Percentiles rank a stretch among this genome's conserved stretches.
Conservation (phyloP, 345 rosid species). For the Brassica cretica region DNA sequence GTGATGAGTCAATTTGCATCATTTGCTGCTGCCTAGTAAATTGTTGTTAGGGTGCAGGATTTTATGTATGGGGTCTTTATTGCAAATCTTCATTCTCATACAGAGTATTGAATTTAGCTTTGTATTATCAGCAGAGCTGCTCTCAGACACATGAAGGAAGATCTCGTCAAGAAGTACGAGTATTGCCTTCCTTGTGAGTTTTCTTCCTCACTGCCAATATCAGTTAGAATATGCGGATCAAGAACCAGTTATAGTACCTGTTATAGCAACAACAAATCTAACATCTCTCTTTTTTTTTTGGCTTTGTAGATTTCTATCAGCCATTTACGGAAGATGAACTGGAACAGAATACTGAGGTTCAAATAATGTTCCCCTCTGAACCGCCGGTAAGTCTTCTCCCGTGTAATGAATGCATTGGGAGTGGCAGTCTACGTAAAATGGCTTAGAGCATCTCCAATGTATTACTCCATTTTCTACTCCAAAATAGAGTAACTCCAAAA, state of each 20-base stretch:
- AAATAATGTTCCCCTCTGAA: constrained; percentile 75
- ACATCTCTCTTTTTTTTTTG: background rate
- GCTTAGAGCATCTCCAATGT: background rate
- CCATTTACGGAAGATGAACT: constrained; percentile 86
- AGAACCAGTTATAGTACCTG: constrained; percentile 7
- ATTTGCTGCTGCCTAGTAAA: constrained; percentile 4
- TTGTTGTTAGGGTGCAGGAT: background rate
- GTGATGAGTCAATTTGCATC: background rate
- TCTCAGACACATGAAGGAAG: constrained; percentile 85
- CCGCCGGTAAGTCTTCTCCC: constrained; percentile 69
- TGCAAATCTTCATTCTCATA: constrained; percentile 6
- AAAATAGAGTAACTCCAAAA: too few species aligned
- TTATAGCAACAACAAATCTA: background rate
- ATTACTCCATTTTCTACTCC: too few species aligned
- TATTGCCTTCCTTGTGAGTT: constrained; percentile 97
- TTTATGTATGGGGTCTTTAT: background rate
- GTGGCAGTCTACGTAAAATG: constrained; percentile 17
- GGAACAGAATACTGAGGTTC: constrained; percentile 87
- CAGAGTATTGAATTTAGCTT: constrained; percentile 16
- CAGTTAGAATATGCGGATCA: background rate
- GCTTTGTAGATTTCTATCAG: constrained; percentile 72
- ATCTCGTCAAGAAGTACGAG: constrained; percentile 81
- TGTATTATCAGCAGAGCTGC: constrained; percentile 67
- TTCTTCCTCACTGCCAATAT: constrained; percentile 15
- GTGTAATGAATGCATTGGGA: constrained; percentile 4